These are phyloP conservation scores for Cadophora sp. DNA, from an alignment of 2,329 filamentous ascomycete genomes.

Conservation along the genomic window DNA sequence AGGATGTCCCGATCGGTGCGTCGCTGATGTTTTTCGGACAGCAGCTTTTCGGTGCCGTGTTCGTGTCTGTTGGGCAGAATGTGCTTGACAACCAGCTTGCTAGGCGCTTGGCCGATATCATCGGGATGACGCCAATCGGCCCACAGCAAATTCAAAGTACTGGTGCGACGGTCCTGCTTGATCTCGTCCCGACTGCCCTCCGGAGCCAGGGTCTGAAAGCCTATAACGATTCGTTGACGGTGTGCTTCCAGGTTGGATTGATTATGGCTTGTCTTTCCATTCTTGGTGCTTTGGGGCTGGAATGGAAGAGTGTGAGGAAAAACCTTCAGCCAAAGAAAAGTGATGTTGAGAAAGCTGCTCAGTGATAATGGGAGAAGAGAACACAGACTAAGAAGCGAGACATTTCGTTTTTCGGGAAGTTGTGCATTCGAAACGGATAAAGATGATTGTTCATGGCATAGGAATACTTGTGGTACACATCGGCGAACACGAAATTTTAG, in stretches of 20 bases:
- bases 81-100: conserved; percentile 50
- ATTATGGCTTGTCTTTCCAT: conserved; percentile 60
- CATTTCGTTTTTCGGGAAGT: too few species aligned
- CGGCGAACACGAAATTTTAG: too few species aligned
- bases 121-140: conserved; percentile 12
- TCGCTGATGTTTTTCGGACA: conserved; percentile 20
- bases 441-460: too few species aligned
- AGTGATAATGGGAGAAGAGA: too few species aligned
- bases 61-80: conserved; percentile 60
- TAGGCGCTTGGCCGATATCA: conserved; percentile 44
- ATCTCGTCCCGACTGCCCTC: conserved; percentile 48
- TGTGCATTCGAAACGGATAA: too few species aligned
- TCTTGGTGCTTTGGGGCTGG: conserved; percentile 60
- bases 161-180: conserved; percentile 58
- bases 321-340: conserved; percentile 8
- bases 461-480: too few species aligned
- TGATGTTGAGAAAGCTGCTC: conserved; percentile 3
- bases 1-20: conserved; percentile 56
- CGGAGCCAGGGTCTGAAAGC: conserved; percentile 50
- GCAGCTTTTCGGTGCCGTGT: conserved; percentile 49
- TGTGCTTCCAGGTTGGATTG: conserved; percentile 65
- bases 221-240: conserved; percentile 61
- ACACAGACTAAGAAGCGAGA: too few species aligned
- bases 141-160: conserved; percentile 45
- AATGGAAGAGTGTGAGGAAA: conserved; percentile 56